Evolutionary conservation across 1,139 yeast species (phyloP).

Genomic region (Geotrichum siamense): DNA sequence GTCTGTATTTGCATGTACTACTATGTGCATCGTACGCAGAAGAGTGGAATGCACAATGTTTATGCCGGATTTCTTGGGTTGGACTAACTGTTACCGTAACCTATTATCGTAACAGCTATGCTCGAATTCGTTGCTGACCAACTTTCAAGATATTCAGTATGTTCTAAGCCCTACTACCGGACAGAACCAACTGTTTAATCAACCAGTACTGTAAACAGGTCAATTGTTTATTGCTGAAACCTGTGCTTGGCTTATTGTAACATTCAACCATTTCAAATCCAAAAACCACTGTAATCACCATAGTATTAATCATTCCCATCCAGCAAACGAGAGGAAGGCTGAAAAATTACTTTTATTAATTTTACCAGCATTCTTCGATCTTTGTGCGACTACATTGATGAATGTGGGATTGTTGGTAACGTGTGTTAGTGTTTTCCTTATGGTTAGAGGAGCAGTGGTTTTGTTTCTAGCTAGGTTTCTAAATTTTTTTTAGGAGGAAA

Average conservation of each 20-base stretch:
- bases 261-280: not conserved
- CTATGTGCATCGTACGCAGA: not conserved
- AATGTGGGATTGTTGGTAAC: conserved; percentile 67
- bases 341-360: conserved; percentile 42
- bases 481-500: conserved; percentile 49
- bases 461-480: conserved; percentile 71
- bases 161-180: conserved; percentile 51
- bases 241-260: conserved; percentile 42
- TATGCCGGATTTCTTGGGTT: not conserved
- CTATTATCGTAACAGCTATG: conserved; percentile 31
- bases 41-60: not conserved
- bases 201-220: conserved; percentile 71
- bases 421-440: conserved; percentile 80
- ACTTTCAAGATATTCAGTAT: conserved; percentile 72
- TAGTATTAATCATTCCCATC: not conserved
- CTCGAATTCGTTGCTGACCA: conserved; percentile 66
- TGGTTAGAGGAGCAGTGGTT: conserved; percentile 75
- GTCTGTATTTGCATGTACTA: too few species aligned
- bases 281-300: not conserved
- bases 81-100: conserved; percentile 14
- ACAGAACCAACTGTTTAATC: conserved; percentile 52
- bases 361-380: conserved; percentile 65
- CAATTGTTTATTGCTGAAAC: conserved; percentile 79
- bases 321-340: conserved; percentile 19
- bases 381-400: conserved; percentile 66